Percentiles rank a stretch among this genome's conserved stretches.
Conservation (phyloP, 306 rosid species). For the Trichosanthes truncata region DNA sequence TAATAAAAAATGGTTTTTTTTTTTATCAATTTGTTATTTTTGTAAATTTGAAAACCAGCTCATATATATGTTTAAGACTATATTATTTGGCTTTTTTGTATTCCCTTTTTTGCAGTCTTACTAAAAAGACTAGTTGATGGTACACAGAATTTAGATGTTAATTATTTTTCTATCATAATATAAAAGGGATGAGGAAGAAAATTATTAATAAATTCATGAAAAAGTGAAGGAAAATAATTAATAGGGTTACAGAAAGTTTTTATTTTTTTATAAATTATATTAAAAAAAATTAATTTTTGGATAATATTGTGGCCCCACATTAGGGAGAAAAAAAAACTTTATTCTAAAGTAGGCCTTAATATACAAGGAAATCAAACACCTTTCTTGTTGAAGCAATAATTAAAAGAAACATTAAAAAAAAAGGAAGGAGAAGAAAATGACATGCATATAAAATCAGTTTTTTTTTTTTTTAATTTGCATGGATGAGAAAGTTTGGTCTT, state of each 20-base stretch:
- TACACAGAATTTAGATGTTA: no score
- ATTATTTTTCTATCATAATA: neutral
- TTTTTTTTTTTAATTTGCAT: neutral
- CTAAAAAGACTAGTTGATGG: neutral
- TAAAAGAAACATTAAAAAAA: neutral
- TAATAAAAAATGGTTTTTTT: no score
- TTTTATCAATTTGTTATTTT: no score
- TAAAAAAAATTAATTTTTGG: neutral
- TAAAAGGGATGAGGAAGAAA: neutral
- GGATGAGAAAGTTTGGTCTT: neutral
- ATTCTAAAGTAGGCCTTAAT: slow-evolving; percentile 2
- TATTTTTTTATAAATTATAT: neutral
- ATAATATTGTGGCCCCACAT: neutral
- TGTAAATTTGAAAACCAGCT: no score
- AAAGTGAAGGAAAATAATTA: neutral
- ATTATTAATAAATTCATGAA: neutral
- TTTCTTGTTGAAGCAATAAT: slow-evolving; percentile 3
- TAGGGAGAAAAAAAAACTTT: neutral
- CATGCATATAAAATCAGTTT: neutral
- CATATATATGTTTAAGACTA: no score
- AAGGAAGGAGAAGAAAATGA: neutral
- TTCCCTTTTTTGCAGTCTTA: no score
- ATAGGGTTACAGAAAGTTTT: neutral
- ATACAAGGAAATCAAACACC: neutral
- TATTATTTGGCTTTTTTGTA: no score